Base-by-base conservation (phyloP, 2,329 filamentous ascomycete species). In the Coleophoma crateriformis region DNA sequence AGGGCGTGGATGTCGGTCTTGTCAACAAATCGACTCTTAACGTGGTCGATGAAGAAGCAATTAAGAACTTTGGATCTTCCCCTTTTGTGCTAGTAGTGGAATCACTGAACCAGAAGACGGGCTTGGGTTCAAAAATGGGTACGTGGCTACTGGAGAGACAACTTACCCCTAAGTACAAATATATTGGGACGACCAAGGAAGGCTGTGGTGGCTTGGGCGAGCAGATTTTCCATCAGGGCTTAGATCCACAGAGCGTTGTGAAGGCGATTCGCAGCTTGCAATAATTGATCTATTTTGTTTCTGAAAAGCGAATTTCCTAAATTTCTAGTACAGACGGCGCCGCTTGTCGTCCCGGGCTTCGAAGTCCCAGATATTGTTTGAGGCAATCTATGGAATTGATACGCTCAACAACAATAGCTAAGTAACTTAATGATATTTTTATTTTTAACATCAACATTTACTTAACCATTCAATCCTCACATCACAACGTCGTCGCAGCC, bases 11-110 rank as follows among this genome's bases (percentile, higher is more conserved):
- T 43, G 57, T 70, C 3, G 67, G 67, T 46, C 54, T 70, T 32
- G 56, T 70, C 50, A 70, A 70, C 59, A 70, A 70, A 51, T 61
- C 66, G 2, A 69, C 67, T 1, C 59, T 70, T 10, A 70, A 69
- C 46, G 53, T 66, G 1, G 64, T 69, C 14, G 67, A 70, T 37
- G 67, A 69, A 46, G 65, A 69, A 3, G 61, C 67, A 10, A 65
- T 69, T 47, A 58, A 60, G 50, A 52, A 58, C n/a, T 69, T 67
- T 48, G 67, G 67, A 22, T 63, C 65, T 2, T 54, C 58, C 2
- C 62, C 64, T 12, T 70, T 70, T 49, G 65, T 70, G 6, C 41
- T 70, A 15, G 66, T 68, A 2, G 58, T 68, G 7, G 67, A 70
- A 54, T 67, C 65, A 0, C 59, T 69, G 38, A 64, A 66, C 5